Conservation (phyloP, 208 protist species). For the Herpetomonas muscarum region DNA sequence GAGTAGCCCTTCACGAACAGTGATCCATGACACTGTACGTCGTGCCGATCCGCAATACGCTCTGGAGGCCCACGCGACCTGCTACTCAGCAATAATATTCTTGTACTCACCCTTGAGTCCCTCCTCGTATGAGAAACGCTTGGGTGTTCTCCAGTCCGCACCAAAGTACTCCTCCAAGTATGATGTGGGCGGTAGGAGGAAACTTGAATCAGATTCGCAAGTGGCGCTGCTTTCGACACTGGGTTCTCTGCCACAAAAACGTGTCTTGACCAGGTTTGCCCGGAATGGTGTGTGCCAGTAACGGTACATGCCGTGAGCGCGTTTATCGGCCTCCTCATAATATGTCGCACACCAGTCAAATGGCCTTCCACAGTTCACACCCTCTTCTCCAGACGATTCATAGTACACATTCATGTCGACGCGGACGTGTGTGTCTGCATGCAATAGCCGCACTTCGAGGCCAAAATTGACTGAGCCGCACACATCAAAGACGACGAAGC, state of each 20-base stretch:
- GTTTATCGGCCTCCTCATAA: conserved; percentile 50
- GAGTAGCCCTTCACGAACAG: no score
- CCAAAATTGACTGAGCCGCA: conserved; percentile 67
- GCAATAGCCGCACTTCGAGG: conserved; percentile 75
- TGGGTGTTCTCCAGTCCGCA: conserved; percentile 63
- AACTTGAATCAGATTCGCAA: conserved; percentile 11
- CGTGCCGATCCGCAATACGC: no score
- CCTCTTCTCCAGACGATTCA: conserved; percentile 26
- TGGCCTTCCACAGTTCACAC: conserved; percentile 22
- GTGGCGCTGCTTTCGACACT: background rate
- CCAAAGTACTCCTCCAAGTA: conserved; percentile 88
- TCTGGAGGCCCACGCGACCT: background rate
- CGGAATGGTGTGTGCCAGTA: conserved; percentile 63
- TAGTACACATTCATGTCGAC: conserved; percentile 90
- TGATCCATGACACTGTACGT: no score
- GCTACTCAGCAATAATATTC: conserved; percentile 78
- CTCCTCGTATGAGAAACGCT: conserved; percentile 69
- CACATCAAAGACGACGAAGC: conserved; percentile 68
- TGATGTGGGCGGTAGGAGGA: conserved; percentile 45
- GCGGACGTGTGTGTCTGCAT: conserved; percentile 43
- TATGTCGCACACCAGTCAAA: conserved; percentile 84
- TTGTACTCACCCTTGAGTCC: conserved; percentile 71
- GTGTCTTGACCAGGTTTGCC: conserved; percentile 14
- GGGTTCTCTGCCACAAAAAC: conserved; percentile 33
- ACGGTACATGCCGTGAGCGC: conserved; percentile 80